Evolutionary conservation across 768 basidiomycete species (phyloP).

Genomic region (Leccinum arenicola): DNA sequence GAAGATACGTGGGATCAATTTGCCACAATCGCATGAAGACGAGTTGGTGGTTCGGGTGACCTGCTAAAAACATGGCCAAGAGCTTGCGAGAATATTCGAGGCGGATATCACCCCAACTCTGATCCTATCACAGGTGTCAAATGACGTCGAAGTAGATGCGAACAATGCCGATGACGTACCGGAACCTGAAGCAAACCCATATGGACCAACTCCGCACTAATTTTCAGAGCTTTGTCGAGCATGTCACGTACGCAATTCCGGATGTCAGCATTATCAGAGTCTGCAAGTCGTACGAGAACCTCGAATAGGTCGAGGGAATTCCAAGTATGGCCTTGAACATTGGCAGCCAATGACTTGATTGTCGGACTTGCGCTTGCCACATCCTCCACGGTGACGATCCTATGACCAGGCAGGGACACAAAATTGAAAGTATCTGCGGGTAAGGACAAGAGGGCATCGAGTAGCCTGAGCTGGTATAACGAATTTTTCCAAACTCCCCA

Average conservation of each 20-base stretch:
- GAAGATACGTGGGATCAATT: slow-evolving; percentile 80
- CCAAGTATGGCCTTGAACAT: slow-evolving; percentile 92
- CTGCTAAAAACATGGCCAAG: slow-evolving; percentile 85
- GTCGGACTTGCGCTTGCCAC: slow-evolving; percentile 81
- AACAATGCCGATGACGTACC: slow-evolving; percentile 54
- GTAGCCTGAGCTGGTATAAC: slow-evolving; percentile 78
- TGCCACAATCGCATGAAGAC: slow-evolving; percentile 98
- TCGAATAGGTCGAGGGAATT: slow-evolving; percentile 91
- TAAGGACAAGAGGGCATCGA: slow-evolving; percentile 85
- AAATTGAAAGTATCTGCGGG: slow-evolving; percentile 93
- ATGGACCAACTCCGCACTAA: slow-evolving; percentile 91
- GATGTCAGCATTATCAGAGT: slow-evolving; percentile 68
- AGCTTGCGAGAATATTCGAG: slow-evolving; percentile 84
- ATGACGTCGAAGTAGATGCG: not conserved
- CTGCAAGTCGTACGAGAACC: slow-evolving; percentile 77
- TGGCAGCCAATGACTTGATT: slow-evolving; percentile 88
- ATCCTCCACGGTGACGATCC: slow-evolving; percentile 87
- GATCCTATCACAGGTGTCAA: slow-evolving; percentile 43
- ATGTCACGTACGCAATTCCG: slow-evolving; percentile 80
- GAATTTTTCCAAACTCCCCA: slow-evolving; percentile 87
- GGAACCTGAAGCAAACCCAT: slow-evolving; percentile 90
- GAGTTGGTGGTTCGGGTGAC: slow-evolving; percentile 92
- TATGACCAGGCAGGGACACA: slow-evolving; percentile 77
- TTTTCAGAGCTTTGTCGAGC: slow-evolving; percentile 90
- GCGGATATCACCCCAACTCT: slow-evolving; percentile 85